Percentiles rank a stretch among this genome's conserved stretches.
phyloP scores from a whole-genome alignment of 2,329 filamentous ascomycete species.

The Aspergillus sclerotialis region DNA sequence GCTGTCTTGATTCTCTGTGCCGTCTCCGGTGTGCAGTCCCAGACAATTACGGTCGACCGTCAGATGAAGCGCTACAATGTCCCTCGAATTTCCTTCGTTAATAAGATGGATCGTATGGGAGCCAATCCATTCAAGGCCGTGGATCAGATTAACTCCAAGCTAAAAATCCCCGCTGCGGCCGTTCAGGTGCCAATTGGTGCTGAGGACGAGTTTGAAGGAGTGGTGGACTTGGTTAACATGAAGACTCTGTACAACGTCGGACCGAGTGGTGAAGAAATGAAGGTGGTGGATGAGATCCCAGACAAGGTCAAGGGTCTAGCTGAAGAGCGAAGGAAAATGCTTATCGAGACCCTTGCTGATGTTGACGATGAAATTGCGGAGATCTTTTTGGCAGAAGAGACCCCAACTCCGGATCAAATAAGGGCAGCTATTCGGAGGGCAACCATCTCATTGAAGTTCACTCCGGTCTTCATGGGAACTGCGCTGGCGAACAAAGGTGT shows the following conservation, averaged over 20 bases:
- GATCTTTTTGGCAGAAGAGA: slow-evolving; percentile 80
- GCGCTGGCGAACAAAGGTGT: slow-evolving; percentile 91
- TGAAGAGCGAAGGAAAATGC: slow-evolving; percentile 71
- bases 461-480: slow-evolving; percentile 92
- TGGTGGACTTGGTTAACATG: slow-evolving; percentile 89
- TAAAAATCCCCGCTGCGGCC: slow-evolving; percentile 86
- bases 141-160: slow-evolving; percentile 94
- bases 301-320: slow-evolving; percentile 69
- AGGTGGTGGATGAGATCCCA: slow-evolving; percentile 73
- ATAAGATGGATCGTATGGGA: slow-evolving; percentile 99
- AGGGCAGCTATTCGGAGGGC: slow-evolving; percentile 86
- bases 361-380: slow-evolving; percentile 98
- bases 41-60: slow-evolving; percentile 95
- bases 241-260: slow-evolving; percentile 91
- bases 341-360: slow-evolving; percentile 93
- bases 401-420: slow-evolving; percentile 73
- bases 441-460: slow-evolving; percentile 85
- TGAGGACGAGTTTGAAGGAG: slow-evolving; percentile 86
- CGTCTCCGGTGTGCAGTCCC: slow-evolving; percentile 92
- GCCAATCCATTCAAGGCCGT: slow-evolving; percentile 97
- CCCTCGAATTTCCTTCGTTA: slow-evolving; percentile 90
- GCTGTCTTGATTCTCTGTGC: slow-evolving; percentile 98
- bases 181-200: slow-evolving; percentile 90
- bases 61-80: slow-evolving; percentile 99
- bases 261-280: slow-evolving; percentile 67